Evolutionary conservation across 257 asterid genomes (phyloP).

Genomic region (Solanum virginianum): DNA sequence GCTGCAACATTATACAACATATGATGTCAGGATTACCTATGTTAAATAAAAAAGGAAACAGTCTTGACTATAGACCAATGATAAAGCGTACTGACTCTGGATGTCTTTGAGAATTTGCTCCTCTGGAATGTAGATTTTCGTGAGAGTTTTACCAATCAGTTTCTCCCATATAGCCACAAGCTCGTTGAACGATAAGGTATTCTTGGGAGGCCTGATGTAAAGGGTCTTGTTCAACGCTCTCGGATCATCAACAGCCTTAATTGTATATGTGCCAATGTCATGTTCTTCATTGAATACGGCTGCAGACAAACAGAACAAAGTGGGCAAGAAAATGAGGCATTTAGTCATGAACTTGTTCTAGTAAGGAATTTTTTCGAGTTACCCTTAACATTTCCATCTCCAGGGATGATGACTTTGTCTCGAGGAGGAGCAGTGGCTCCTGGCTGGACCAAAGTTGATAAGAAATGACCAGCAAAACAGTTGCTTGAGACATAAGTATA

Average conservation of each 20-base stretch:
- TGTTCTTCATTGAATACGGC: slow-evolving; percentile 14
- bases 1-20: slow-evolving; percentile 12
- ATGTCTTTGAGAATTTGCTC: slow-evolving; percentile 47
- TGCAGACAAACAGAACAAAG: background rate
- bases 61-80: background rate
- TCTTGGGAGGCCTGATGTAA: no score
- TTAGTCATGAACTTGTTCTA: background rate
- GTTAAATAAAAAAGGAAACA: background rate
- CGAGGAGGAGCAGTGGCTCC: slow-evolving; percentile 37
- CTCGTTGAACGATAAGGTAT: background rate
- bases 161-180: slow-evolving; percentile 66
- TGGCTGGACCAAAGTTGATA: slow-evolving; percentile 32
- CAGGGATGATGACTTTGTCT: slow-evolving; percentile 26
- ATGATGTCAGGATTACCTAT: background rate
- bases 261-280: no score
- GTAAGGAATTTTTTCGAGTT: background rate
- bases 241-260: no score
- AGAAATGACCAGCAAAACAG: slow-evolving; percentile 49
- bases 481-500: slow-evolving; percentile 35
- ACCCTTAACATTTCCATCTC: slow-evolving; percentile 78
- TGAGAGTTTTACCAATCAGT: slow-evolving; percentile 51
- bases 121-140: slow-evolving; percentile 34
- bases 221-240: no score
- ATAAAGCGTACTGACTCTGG: slow-evolving; percentile 13
- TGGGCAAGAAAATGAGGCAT: background rate